These are phyloP conservation scores for Nothopassalora personata DNA, from an alignment of 2,329 filamentous ascomycete genomes.

Conservation along the genomic window DNA sequence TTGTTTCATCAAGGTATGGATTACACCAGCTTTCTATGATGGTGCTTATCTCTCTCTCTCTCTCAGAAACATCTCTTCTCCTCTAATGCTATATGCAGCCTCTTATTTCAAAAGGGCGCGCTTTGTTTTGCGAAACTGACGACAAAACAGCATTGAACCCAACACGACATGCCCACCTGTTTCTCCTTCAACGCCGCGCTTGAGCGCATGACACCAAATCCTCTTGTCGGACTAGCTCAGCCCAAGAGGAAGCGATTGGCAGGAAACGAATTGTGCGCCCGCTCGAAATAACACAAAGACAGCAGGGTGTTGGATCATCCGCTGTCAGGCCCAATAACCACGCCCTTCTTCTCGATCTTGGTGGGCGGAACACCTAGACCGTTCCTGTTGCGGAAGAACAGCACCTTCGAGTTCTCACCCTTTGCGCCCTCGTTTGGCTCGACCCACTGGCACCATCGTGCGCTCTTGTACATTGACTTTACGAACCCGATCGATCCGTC, in stretches of 20 bases:
- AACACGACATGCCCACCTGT: neutral
- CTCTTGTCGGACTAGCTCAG: conserved; percentile 5
- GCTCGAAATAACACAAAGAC: neutral
- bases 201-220: conserved; percentile 4
- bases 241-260: conserved; percentile 13
- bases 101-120: neutral
- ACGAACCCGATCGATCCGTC: conserved; percentile 80
- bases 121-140: neutral
- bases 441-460: conserved; percentile 93
- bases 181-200: conserved; percentile 16
- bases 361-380: conserved; percentile 63
- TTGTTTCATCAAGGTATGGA: neutral
- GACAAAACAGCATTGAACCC: neutral
- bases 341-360: conserved; percentile 24
- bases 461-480: conserved; percentile 70
- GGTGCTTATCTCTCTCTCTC: neutral
- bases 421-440: conserved; percentile 79
- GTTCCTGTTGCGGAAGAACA: conserved; percentile 96
- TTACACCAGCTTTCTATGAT: neutral
- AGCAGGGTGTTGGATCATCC: conserved; percentile 4
- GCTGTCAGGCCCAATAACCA: conserved; percentile 16
- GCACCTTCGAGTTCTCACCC: conserved; percentile 74
- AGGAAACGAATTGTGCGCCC: conserved; percentile 8
- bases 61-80: neutral
- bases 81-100: neutral